Percentiles rank a stretch among this genome's conserved stretches.
These are phyloP conservation scores for Dactylellina leptospora DNA, from an alignment of 2,329 filamentous ascomycete species.

Conservation along the genomic window DNA sequence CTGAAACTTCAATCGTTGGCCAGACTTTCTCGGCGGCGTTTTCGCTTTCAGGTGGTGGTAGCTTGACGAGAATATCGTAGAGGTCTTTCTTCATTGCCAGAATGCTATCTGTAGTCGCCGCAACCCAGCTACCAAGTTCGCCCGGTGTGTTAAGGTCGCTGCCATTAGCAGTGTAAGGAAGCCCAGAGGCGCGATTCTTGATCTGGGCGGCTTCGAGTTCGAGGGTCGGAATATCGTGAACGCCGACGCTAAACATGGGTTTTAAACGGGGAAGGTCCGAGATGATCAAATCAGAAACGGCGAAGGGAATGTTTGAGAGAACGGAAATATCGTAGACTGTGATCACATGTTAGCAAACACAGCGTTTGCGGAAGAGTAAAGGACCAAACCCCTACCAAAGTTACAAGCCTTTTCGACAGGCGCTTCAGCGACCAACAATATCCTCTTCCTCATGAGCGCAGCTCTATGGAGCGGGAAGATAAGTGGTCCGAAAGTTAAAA, in stretches of 20 bases:
- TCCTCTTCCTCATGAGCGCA: slow-evolving; percentile 83
- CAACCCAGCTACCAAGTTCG: slow-evolving; percentile 76
- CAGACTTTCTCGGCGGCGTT: slow-evolving; percentile 72
- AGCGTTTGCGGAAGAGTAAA: slow-evolving; percentile 53
- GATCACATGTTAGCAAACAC: slow-evolving; percentile 54
- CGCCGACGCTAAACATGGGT: slow-evolving; percentile 89
- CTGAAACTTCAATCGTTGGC: slow-evolving; percentile 74
- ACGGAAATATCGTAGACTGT: slow-evolving; percentile 93
- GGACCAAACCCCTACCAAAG: slow-evolving; percentile 71
- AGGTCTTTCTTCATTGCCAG: slow-evolving; percentile 83
- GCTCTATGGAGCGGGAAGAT: slow-evolving; percentile 91
- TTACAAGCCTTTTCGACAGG: slow-evolving; percentile 87
- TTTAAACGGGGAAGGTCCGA: slow-evolving; percentile 66
- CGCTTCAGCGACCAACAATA: slow-evolving; percentile 84
- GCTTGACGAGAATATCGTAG: slow-evolving; percentile 87
- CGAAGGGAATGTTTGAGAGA: slow-evolving; percentile 83
- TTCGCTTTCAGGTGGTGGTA: slow-evolving; percentile 72
- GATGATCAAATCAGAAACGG: slow-evolving; percentile 64
- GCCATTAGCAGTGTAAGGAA: slow-evolving; percentile 58
- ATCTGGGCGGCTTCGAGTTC: slow-evolving; percentile 67
- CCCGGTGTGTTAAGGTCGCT: slow-evolving; percentile 57
- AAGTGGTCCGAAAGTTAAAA: slow-evolving; percentile 87
- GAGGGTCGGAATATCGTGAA: slow-evolving; percentile 88
- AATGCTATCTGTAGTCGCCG: slow-evolving; percentile 94
- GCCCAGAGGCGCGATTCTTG: slow-evolving; percentile 54